Conservation (phyloP, 768 basidiomycete species). For the Lanmaoa rubissima region DNA sequence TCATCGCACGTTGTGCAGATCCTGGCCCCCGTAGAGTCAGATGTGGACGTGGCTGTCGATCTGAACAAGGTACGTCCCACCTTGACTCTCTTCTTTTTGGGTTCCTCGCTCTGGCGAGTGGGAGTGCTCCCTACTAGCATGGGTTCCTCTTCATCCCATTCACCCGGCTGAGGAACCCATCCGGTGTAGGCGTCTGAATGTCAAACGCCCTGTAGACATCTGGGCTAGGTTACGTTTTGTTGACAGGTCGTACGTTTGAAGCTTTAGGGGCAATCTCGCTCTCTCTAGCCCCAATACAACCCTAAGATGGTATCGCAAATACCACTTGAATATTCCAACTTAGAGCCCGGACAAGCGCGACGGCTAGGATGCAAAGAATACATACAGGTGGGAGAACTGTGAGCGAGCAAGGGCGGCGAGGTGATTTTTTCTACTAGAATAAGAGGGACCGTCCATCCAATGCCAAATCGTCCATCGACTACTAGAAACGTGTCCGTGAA, state of each 20-base stretch:
- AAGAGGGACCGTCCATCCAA: slow-evolving; percentile 18
- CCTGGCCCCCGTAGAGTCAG: not conserved
- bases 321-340: too few relatives aligned
- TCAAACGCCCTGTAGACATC: too few relatives aligned
- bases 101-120: not conserved
- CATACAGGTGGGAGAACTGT: not conserved
- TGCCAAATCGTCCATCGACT: slow-evolving; percentile 26
- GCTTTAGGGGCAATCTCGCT: too few relatives aligned
- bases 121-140: not conserved
- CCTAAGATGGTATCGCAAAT: too few relatives aligned
- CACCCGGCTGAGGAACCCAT: too few relatives aligned
- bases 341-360: too few relatives aligned
- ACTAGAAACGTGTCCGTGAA: slow-evolving; percentile 25
- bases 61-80: not conserved
- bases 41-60: not conserved
- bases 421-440: slow-evolving; percentile 1
- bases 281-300: too few relatives aligned
- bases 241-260: too few relatives aligned
- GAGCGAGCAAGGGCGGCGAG: not conserved
- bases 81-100: not conserved
- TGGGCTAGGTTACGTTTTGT: too few relatives aligned
- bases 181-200: too few relatives aligned
- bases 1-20: not conserved
- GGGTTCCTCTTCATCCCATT: not conserved
- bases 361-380: not conserved